A percentile compares a stretch with the other conserved stretches of the same genome.
Conservation (phyloP, 208 protist species). For the Wallacemonas rigidus region DNA sequence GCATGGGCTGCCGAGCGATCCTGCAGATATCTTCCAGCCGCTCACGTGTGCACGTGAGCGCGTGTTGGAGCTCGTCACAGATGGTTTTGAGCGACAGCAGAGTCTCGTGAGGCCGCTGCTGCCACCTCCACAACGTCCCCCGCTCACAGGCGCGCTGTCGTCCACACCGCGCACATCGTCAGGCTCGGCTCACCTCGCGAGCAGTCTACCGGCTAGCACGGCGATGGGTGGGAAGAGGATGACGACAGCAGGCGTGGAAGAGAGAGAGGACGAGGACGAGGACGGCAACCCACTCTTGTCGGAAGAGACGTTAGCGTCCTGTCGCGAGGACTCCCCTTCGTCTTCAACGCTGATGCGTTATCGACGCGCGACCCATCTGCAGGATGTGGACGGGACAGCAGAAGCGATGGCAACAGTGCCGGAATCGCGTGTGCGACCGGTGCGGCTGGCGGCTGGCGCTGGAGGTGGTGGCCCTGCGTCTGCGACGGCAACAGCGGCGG, state of each 20-base stretch:
- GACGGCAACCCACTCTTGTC: background rate
- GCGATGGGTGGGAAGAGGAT: too few relatives aligned
- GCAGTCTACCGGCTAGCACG: too few relatives aligned
- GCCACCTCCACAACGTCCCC: background rate
- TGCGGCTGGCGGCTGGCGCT: background rate
- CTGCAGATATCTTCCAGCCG: conserved; percentile 19
- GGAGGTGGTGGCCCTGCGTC: too few relatives aligned
- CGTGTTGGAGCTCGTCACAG: conserved; percentile 1
- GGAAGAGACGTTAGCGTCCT: too few relatives aligned
- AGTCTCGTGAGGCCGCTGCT: background rate
- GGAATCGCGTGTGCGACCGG: background rate
- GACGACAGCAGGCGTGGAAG: background rate
- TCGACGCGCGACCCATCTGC: too few relatives aligned
- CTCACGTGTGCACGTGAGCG: background rate
- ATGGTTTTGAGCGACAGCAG: conserved; percentile 5
- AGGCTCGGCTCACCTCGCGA: too few relatives aligned
- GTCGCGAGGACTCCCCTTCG: too few relatives aligned
- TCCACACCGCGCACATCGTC: too few relatives aligned
- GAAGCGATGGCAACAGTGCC: background rate
- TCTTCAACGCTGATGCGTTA: too few relatives aligned
- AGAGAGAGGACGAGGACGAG: conserved; percentile 1
- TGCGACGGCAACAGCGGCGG: too few relatives aligned
- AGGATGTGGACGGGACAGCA: too few relatives aligned
- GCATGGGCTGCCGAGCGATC: conserved; percentile 15
- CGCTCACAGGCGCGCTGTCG: too few relatives aligned